phyloP scores from a whole-genome alignment of 2,329 filamentous ascomycete genomes.

The Dryadomyces quercivorus region DNA sequence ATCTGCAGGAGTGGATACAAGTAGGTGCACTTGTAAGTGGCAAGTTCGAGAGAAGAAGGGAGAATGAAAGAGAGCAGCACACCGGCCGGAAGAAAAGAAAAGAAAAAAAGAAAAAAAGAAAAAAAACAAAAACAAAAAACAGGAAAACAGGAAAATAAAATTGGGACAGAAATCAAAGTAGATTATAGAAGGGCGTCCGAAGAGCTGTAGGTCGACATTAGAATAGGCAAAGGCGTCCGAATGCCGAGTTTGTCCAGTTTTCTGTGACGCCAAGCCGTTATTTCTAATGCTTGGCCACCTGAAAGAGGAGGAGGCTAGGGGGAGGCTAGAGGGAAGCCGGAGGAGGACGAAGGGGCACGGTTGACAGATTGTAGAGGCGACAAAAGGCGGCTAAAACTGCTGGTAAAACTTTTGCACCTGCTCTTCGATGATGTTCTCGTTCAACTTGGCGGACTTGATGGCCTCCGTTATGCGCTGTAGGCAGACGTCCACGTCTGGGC shows the following conservation, averaged over 20 bases:
- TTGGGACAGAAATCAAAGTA: background rate
- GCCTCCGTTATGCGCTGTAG: conserved; percentile 59
- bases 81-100: background rate
- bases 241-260: background rate
- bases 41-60: background rate
- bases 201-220: background rate
- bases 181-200: background rate
- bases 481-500: conserved; percentile 55
- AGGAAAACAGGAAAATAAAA: background rate
- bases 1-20: background rate
- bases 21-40: background rate
- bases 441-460: conserved; percentile 58
- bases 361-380: background rate
- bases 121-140: background rate
- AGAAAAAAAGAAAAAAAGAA: too few species aligned
- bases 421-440: conserved; percentile 62
- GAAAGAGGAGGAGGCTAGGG: background rate
- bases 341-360: background rate
- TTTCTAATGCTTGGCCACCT: conserved; percentile 6
- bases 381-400: background rate
- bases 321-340: background rate
- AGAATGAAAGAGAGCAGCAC: background rate
- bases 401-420: conserved; percentile 59
- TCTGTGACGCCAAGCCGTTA: conserved; percentile 4
- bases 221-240: too few species aligned